Evolutionary conservation across 2,329 filamentous ascomycete genomes (phyloP).

Genomic region (Lasiodiplodia sp.): DNA sequence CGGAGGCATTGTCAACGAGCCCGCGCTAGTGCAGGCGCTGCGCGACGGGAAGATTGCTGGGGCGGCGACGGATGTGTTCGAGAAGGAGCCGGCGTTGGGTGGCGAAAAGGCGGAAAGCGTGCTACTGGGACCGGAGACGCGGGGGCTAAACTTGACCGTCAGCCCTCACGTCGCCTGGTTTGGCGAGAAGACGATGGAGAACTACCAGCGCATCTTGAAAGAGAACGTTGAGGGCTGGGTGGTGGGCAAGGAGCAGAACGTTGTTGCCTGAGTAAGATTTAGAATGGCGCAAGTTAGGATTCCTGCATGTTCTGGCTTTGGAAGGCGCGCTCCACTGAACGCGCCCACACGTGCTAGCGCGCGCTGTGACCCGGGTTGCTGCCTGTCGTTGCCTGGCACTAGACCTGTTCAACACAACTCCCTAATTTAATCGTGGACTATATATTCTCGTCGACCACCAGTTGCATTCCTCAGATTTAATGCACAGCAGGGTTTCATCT

Average conservation of each 20-base stretch:
- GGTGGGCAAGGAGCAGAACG: slow-evolving; percentile 48
- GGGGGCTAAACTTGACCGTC: slow-evolving; percentile 58
- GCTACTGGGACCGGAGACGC: slow-evolving; percentile 52
- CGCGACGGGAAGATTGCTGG: slow-evolving; percentile 56
- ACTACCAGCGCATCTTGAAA: slow-evolving; percentile 54
- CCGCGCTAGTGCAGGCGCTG: slow-evolving; percentile 55
- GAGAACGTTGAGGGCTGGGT: slow-evolving; percentile 57
- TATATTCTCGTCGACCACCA: not conserved
- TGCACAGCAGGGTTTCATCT: not conserved
- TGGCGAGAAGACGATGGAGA: slow-evolving; percentile 56
- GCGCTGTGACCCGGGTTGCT: not conserved
- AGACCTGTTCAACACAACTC: not conserved
- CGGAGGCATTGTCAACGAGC: slow-evolving; percentile 61
- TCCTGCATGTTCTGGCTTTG: no score
- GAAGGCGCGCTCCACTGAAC: no score
- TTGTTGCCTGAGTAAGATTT: slow-evolving; percentile 36
- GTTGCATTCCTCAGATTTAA: not conserved
- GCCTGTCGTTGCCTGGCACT: not conserved
- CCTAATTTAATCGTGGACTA: no score
- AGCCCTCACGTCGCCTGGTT: slow-evolving; percentile 64
- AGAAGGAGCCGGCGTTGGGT: slow-evolving; percentile 55
- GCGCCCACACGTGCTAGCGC: not conserved
- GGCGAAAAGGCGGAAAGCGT: slow-evolving; percentile 48
- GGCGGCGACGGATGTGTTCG: slow-evolving; percentile 60
- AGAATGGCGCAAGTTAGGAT: no score